Base-by-base conservation (phyloP, 2,329 filamentous ascomycete genomes). In the Hawksworthiomyces lignivorus region DNA sequence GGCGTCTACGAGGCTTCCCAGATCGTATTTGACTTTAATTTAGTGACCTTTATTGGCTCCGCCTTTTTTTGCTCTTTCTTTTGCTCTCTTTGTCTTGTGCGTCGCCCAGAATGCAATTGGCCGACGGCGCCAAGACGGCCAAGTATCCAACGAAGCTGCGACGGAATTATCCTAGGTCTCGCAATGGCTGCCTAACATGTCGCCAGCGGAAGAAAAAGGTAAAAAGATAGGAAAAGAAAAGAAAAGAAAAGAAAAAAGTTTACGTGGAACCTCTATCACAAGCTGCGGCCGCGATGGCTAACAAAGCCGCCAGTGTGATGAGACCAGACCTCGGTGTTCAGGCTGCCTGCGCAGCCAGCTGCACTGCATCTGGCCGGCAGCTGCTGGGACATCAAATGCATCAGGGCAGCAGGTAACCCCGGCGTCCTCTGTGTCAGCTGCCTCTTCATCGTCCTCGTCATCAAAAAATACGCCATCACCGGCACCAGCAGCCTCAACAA, bases 171-270 rank as follows among this genome's bases (percentile, higher is more conserved):
- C 46, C 50, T 10, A 43, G 50, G 1, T 50, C 50, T 3, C 45
- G 48, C 19, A 45, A 29, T 11, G 50, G 50, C 33, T 52, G 50
- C 26, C 20, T 52, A 26, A 46, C 50, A 1, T 52, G 50, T 19
- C 50, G 50, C 1, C 50, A 49, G 39, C 41, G 50, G 7, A 50
- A 50, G 41, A 51, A 51, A 11, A 51, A 51, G 43, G 48, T 46
- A 26, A 19, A 27, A 21, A 7, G 3, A 15, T 6, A 9, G 24
- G 21, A 15, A 19, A 17, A 5, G 17, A 7, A 35, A n/a, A 22
- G 3, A 12, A 19, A 3, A 32, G 33, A 26, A 12, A 20, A 17
- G 7, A 5, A 17, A 26, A 7, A 18, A 26, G 18, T 19, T 27
- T 9, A 19, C n/a, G n/a, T n/a, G n/a, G n/a, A n/a, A n/a, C n/a